Evolutionary conservation across 345 rosid species (phyloP).

Genomic region (Euphorbia pulcherrima): DNA sequence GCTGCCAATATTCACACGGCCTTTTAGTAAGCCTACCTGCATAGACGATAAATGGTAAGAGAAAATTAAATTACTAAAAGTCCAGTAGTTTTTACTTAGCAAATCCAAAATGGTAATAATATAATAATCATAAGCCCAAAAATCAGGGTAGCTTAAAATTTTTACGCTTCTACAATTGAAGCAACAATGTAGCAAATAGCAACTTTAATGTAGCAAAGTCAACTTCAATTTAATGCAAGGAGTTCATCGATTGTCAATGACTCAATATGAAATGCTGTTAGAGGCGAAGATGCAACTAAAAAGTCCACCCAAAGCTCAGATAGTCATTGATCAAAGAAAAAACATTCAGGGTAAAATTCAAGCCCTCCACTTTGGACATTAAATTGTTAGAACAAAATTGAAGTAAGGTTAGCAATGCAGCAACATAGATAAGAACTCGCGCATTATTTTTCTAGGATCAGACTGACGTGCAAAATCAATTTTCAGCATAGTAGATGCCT

Average conservation of each 20-base stretch:
- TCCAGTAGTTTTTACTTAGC: neutral
- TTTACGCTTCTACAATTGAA: too few relatives aligned
- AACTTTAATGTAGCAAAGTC: too few relatives aligned
- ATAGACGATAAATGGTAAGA: slow-evolving; percentile 11
- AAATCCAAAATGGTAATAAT: neutral
- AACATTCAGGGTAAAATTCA: neutral
- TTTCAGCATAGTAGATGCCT: slow-evolving; percentile 20
- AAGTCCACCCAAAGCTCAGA: neutral
- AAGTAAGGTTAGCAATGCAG: neutral
- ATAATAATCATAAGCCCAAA: too few relatives aligned
- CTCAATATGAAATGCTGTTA: too few relatives aligned
- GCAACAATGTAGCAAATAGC: too few relatives aligned
- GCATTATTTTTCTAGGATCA: slow-evolving; percentile 19
- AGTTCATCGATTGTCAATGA: too few relatives aligned
- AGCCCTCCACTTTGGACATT: neutral
- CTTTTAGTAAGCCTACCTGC: slow-evolving; percentile 64
- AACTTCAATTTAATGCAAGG: too few relatives aligned
- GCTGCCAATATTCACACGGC: slow-evolving; percentile 72
- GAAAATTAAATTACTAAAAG: neutral
- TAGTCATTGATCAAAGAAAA: neutral
- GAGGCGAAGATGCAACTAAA: too few relatives aligned
- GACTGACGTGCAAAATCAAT: slow-evolving; percentile 32
- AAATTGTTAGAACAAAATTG: neutral
- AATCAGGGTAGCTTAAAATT: too few relatives aligned
- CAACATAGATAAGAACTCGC: neutral